These are phyloP conservation scores for Neurospora terricola DNA, from an alignment of 495 filamentous ascomycete species.

Conservation along the genomic window DNA sequence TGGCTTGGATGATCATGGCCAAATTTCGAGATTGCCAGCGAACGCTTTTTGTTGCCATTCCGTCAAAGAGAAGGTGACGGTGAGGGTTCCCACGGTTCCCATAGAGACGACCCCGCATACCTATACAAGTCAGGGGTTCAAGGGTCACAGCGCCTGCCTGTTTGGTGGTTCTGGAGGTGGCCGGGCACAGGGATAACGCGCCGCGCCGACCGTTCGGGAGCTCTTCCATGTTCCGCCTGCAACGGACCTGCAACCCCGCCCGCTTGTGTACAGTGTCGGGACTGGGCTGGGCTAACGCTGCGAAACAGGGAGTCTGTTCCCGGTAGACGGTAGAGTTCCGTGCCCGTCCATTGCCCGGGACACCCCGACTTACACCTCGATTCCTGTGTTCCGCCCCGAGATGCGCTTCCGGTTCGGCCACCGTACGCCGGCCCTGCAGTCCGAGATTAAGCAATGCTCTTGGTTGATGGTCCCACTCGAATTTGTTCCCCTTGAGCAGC, in stretches of 20 bases:
- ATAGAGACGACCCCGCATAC: neutral
- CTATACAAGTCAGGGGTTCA: neutral
- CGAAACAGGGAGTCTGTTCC: neutral
- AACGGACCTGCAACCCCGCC: neutral
- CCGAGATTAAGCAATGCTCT: neutral
- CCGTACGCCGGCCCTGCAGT: neutral
- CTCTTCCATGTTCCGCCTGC: neutral
- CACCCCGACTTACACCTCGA: neutral
- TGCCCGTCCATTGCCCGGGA: neutral
- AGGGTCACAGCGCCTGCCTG: neutral
- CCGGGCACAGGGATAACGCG: constrained; percentile 9
- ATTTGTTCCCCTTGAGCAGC: neutral
- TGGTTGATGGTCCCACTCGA: neutral
- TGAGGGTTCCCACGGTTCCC: neutral
- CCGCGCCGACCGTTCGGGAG: constrained; percentile 3
- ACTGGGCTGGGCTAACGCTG: neutral
- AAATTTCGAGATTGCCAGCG: neutral
- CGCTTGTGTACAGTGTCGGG: neutral
- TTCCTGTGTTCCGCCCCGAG: neutral
- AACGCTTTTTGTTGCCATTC: neutral
- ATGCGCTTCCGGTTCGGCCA: neutral
- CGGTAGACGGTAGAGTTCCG: neutral
- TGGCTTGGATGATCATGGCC: neutral
- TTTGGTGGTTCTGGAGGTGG: constrained; percentile 3
- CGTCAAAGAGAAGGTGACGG: neutral